phyloP scores from a whole-genome alignment of 805 yeast genomes.

The Candida caryicola region DNA sequence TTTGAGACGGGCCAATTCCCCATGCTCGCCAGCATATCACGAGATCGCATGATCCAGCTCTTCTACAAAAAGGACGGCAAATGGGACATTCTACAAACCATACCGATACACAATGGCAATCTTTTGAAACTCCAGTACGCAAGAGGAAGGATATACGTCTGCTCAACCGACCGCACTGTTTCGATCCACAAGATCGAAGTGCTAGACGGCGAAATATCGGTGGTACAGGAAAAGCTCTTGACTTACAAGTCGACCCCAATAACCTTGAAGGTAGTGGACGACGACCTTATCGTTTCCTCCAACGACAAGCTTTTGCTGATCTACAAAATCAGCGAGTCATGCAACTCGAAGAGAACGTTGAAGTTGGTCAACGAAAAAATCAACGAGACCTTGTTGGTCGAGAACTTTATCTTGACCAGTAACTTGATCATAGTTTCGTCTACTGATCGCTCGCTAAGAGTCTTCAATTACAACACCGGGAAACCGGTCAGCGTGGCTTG shows the following conservation, averaged over 20 bases:
- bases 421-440: slow-evolving; percentile 41
- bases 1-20: slow-evolving; percentile 26
- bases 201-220: slow-evolving; percentile 16
- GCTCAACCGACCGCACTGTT: slow-evolving; percentile 62
- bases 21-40: slow-evolving; percentile 47
- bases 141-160: slow-evolving; percentile 41
- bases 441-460: slow-evolving; percentile 56
- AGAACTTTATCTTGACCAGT: slow-evolving; percentile 36
- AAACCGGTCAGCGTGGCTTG: slow-evolving; percentile 49
- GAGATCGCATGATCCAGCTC: slow-evolving; percentile 64
- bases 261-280: slow-evolving; percentile 31
- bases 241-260: slow-evolving; percentile 52
- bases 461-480: slow-evolving; percentile 46
- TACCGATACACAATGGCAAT: slow-evolving; percentile 58
- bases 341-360: slow-evolving; percentile 36
- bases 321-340: slow-evolving; percentile 30
- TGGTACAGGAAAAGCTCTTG: slow-evolving; percentile 44
- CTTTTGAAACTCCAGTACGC: slow-evolving; percentile 35
- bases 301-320: slow-evolving; percentile 48
- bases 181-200: slow-evolving; percentile 47
- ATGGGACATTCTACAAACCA: slow-evolving; percentile 59
- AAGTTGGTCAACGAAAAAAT: slow-evolving; percentile 39
- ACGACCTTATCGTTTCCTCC: slow-evolving; percentile 49
- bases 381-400: slow-evolving; percentile 45
- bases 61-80: slow-evolving; percentile 23